Percentiles rank a stretch among this genome's conserved stretches.
phyloP scores from a whole-genome alignment of 1,284 basidiomycete species.

The Fomitopsis schrenkii region DNA sequence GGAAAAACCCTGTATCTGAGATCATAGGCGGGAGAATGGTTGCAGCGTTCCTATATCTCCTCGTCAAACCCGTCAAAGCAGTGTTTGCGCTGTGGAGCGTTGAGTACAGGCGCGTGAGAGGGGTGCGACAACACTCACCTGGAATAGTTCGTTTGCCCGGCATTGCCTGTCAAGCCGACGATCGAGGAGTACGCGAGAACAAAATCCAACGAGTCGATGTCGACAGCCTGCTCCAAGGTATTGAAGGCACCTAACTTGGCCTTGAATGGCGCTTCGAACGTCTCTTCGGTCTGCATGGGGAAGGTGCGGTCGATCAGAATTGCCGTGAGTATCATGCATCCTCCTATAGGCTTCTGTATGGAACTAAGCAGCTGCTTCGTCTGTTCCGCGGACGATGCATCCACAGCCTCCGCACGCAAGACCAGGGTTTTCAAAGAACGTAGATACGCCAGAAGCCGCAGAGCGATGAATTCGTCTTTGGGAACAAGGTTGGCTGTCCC shows the following conservation, averaged over 20 bases:
- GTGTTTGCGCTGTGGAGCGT: constrained; percentile 31
- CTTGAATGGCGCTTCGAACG: constrained; percentile 25
- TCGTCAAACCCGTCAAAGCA: constrained; percentile 26
- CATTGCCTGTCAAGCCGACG: constrained; percentile 31
- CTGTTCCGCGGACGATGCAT: constrained; percentile 21
- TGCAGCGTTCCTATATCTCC: constrained; percentile 30
- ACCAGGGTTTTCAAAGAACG: constrained; percentile 22
- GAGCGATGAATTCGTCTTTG: constrained; percentile 15
- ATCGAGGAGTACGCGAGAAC: constrained; percentile 34
- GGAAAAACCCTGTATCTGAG: constrained; percentile 20
- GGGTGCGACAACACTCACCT: constrained; percentile 22
- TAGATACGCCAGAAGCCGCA: constrained; percentile 26
- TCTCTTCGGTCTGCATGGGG: constrained; percentile 25
- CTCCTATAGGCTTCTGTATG: no score
- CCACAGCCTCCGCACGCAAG: constrained; percentile 24
- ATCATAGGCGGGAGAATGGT: constrained; percentile 33
- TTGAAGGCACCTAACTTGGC: constrained; percentile 30
- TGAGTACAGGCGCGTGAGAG: neutral
- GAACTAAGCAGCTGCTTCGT: constrained; percentile 14
- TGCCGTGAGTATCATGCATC: constrained; percentile 29
- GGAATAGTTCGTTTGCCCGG: constrained; percentile 38
- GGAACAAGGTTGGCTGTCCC: constrained; percentile 19
- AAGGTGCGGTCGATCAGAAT: constrained; percentile 31
- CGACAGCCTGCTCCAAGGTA: constrained; percentile 17
- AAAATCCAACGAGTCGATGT: constrained; percentile 31